Evolutionary conservation across 768 basidiomycete genomes (phyloP).

Genomic region (Mrakia blollopis): DNA sequence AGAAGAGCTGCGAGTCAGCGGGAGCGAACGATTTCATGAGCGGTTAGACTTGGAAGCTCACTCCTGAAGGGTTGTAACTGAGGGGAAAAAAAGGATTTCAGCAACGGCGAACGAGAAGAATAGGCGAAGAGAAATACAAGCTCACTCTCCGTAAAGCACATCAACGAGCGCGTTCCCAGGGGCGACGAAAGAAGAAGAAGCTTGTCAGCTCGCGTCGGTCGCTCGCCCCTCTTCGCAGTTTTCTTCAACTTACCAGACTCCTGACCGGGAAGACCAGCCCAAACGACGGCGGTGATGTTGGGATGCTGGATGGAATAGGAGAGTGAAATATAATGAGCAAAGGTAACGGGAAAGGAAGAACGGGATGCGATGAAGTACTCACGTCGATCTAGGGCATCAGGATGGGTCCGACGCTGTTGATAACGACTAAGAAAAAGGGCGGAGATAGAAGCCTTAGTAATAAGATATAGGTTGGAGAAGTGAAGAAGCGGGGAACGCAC

Average conservation of each 20-base stretch:
- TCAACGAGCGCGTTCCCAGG: constrained; percentile 64
- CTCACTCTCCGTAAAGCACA: constrained; percentile 57
- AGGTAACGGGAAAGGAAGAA: too few relatives aligned
- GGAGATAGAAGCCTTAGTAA: too few relatives aligned
- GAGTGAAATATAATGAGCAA: too few relatives aligned
- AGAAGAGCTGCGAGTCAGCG: background rate
- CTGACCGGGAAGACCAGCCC: constrained; percentile 48
- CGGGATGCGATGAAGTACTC: background rate
- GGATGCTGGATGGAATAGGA: constrained; percentile 48
- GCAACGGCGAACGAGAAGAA: background rate
- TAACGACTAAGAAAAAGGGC: constrained; percentile 51
- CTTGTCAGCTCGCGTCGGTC: background rate
- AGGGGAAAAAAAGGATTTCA: background rate
- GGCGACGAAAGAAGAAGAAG: background rate
- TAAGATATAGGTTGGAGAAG: too few relatives aligned
- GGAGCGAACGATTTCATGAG: background rate
- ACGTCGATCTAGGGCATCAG: constrained; percentile 55
- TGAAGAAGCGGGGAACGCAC: too few relatives aligned
- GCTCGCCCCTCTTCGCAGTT: background rate
- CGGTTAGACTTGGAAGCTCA: background rate
- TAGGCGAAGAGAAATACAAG: too few relatives aligned
- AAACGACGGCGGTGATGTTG: constrained; percentile 54
- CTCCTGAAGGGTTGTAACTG: constrained; percentile 59
- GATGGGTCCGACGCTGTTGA: constrained; percentile 62
- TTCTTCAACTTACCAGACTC: constrained; percentile 44